Evolutionary conservation across 2,329 filamentous ascomycete species (phyloP).

Genomic region (Immersiporthe knoxdaviesiana): DNA sequence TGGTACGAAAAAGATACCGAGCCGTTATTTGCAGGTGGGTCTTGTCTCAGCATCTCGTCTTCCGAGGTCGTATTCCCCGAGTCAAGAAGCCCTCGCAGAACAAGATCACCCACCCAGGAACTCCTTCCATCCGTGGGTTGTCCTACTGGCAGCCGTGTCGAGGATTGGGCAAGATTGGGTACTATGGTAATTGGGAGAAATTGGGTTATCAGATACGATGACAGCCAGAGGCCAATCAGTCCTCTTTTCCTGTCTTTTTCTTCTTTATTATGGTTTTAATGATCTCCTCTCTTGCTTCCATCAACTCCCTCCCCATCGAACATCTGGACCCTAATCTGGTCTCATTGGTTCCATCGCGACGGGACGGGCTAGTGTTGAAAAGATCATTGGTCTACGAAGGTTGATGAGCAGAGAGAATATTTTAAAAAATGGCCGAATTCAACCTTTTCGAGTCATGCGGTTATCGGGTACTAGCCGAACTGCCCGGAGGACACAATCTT

Average conservation of each 20-base stretch:
- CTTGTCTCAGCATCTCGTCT: not conserved
- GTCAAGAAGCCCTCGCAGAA: not conserved
- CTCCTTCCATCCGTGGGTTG: not conserved
- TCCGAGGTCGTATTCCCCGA: not conserved
- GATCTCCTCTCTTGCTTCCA: not conserved
- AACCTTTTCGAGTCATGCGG: conserved; percentile 2
- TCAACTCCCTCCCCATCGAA: not conserved
- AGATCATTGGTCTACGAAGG: not conserved
- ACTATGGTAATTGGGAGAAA: not conserved
- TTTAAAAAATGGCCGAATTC: not conserved
- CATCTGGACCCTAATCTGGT: not conserved
- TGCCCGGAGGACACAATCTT: not conserved
- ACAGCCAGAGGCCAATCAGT: not conserved
- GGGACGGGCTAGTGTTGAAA: not conserved
- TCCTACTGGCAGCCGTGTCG: not conserved
- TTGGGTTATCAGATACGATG: not conserved
- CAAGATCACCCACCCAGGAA: not conserved
- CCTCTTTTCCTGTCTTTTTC: not conserved
- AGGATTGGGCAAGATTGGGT: not conserved
- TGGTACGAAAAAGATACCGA: too few species aligned
- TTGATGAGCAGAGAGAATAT: not conserved
- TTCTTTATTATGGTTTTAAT: not conserved
- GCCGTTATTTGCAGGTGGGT: not conserved
- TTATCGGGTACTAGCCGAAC: not conserved
- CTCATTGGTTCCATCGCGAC: not conserved